Evolutionary conservation across 2,329 filamentous ascomycete species (phyloP), one percentile per base, ranked within the genome.

Genomic region (Penicillium brevicompactum): DNA sequence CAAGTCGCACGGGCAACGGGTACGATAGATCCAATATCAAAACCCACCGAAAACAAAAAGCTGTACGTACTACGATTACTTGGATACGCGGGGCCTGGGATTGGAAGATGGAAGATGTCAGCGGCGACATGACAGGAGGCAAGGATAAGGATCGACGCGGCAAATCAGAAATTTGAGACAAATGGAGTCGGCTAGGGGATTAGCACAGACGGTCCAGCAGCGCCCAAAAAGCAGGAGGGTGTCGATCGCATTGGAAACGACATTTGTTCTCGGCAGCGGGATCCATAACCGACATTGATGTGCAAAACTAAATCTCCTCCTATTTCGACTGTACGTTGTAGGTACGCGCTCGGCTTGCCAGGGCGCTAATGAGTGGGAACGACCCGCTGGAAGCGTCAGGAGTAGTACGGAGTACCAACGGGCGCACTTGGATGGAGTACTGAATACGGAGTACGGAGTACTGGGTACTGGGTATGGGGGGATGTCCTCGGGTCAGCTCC

Each of bases 231-330:
- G 43, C 24, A 54, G 41, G 47, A 51, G 24, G n/a, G 10, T 46
- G 47, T 51, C 24, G 42, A 54, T 51, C 52, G 21, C 14, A 11
- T n/a, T 21, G 24, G 22, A 51, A 34, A 30, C 16, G 31, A 59
- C 53, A 43, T 37, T 38, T 27, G 38, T 22, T 49, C 47, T 21
- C 22, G 38, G 34, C 34, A 43, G 27, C 41, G 38, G 34, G 51
- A 47, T 24, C 24, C 24, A 40, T 42, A 48, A 49, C 42, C 21
- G 40, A 18, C 21, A 30, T 31, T 53, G 58, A 56, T 61, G 56
- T 58, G 58, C 57, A 51, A 27, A 47, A 38, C 18, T 43, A 43
- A 54, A 58, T 61, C 40, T 34, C 24, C 37, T 56, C 51, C 31
- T 49, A 37, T 40, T 51, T n/a, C n/a, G 4, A 37, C 24, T 6